phyloP scores from a whole-genome alignment of 164 flowering plant genomes.

The Litsea cubeba region DNA sequence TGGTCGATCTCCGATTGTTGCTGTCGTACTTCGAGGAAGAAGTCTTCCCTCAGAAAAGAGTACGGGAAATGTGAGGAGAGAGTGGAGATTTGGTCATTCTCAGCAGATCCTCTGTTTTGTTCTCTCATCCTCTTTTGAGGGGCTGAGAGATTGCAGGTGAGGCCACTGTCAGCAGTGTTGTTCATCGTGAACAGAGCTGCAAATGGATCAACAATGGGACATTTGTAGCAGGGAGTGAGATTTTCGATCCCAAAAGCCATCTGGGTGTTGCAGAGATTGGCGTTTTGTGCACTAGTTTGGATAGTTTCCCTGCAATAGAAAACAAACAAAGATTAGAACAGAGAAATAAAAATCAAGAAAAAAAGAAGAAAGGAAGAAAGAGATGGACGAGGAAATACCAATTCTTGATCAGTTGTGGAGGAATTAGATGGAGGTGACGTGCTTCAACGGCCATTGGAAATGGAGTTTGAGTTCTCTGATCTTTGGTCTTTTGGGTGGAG shows the following conservation, averaged over 20 bases:
- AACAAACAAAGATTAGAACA: background rate
- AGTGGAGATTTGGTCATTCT: background rate
- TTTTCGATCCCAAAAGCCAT: slow-evolving; percentile 20
- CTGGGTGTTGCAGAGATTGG: slow-evolving; percentile 19
- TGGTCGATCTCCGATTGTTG: slow-evolving; percentile 64
- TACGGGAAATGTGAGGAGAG: slow-evolving; percentile 3
- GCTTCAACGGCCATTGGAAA: slow-evolving; percentile 60
- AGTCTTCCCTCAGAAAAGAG: slow-evolving; percentile 61
- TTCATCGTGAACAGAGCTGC: slow-evolving; percentile 7
- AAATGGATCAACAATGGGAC: slow-evolving; percentile 12
- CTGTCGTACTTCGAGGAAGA: slow-evolving; percentile 47
- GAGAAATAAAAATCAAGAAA: background rate
- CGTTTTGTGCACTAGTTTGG: slow-evolving; percentile 16
- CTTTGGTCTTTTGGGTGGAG: background rate
- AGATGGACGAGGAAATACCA: slow-evolving; percentile 18
- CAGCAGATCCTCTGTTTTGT: background rate
- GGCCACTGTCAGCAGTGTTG: slow-evolving; percentile 38
- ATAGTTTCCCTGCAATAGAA: slow-evolving; percentile 27
- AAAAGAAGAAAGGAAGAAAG: background rate
- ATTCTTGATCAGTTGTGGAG: slow-evolving; percentile 31
- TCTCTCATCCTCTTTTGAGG: slow-evolving; percentile 23
- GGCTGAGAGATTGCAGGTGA: slow-evolving; percentile 34
- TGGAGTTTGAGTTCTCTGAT: background rate
- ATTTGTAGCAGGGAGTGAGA: slow-evolving; percentile 21
- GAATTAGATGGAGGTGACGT: slow-evolving; percentile 34